A percentile compares a stretch with the other conserved stretches of the same genome.
Evolutionary conservation across 208 protist species (phyloP).

Genomic region (Trichomonas gallinae): DNA sequence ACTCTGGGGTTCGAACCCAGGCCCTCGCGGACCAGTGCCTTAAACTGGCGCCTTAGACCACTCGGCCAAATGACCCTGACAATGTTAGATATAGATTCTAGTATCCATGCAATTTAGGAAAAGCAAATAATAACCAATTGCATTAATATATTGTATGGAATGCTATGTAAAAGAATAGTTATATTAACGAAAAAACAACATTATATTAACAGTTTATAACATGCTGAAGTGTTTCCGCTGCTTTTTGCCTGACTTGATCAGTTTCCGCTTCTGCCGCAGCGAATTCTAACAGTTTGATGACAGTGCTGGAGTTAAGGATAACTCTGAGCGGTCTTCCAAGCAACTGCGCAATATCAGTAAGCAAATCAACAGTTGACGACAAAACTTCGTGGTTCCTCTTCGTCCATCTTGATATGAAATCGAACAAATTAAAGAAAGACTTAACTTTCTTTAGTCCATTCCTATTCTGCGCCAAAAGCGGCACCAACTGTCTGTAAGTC

Average conservation of each 20-base stretch:
- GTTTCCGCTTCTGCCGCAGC: not conserved
- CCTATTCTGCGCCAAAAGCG: not conserved
- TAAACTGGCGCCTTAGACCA: not conserved
- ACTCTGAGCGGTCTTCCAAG: not conserved
- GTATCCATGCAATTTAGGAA: too few species aligned
- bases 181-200: not conserved
- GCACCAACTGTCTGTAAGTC: not conserved
- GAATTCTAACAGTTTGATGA: not conserved
- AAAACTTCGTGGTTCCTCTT: not conserved
- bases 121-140: too few species aligned
- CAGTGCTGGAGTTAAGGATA: not conserved
- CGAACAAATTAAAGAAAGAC: not conserved
- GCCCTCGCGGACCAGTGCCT: not conserved
- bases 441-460: not conserved
- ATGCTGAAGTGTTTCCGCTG: not conserved
- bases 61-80: not conserved
- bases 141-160: too few species aligned
- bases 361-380: not conserved
- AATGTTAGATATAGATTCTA: too few species aligned
- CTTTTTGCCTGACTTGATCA: not conserved
- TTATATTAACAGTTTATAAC: not conserved
- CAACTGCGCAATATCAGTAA: not conserved
- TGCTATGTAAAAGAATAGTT: too few species aligned
- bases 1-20: not conserved
- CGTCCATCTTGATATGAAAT: not conserved